Evolutionary conservation across 2,329 filamentous ascomycete species (phyloP).

Genomic region (Microcyclosporella mali): DNA sequence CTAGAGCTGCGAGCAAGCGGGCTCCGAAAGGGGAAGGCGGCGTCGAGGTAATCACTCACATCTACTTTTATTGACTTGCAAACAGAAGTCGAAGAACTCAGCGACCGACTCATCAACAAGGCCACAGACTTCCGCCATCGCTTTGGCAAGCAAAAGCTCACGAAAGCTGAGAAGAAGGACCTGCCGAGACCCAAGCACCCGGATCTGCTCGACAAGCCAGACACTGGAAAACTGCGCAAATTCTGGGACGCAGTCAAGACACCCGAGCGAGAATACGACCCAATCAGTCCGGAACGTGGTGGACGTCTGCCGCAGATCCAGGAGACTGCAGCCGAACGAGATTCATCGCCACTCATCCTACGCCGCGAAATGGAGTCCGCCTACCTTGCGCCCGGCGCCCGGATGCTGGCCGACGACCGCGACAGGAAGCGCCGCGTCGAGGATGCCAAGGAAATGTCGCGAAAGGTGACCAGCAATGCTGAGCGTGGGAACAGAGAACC

Average conservation of each 20-base stretch:
- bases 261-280: too few species aligned
- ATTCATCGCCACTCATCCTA: background rate
- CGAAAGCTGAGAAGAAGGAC: too few species aligned
- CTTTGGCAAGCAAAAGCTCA: too few species aligned
- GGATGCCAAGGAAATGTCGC: conserved; percentile 66
- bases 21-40: too few species aligned
- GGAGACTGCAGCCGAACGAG: background rate
- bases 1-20: too few species aligned
- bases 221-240: conserved; percentile 3
- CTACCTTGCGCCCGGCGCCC: conserved; percentile 21
- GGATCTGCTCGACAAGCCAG: conserved; percentile 15
- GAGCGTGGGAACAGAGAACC: conserved; percentile 53
- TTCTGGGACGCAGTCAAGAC: conserved; percentile 1
- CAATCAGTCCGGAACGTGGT: too few species aligned
- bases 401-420: conserved; percentile 15
- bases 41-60: too few species aligned
- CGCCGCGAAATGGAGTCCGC: conserved; percentile 25
- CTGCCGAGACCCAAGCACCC: too few species aligned
- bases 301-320: background rate
- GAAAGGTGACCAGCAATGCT: conserved; percentile 56
- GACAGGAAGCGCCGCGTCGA: conserved; percentile 38
- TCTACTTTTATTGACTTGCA: too few species aligned
- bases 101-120: too few species aligned
- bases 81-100: too few species aligned
- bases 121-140: too few species aligned